phyloP scores from a whole-genome alignment of 2,329 filamentous ascomycete species.

The Fulvia fulva region DNA sequence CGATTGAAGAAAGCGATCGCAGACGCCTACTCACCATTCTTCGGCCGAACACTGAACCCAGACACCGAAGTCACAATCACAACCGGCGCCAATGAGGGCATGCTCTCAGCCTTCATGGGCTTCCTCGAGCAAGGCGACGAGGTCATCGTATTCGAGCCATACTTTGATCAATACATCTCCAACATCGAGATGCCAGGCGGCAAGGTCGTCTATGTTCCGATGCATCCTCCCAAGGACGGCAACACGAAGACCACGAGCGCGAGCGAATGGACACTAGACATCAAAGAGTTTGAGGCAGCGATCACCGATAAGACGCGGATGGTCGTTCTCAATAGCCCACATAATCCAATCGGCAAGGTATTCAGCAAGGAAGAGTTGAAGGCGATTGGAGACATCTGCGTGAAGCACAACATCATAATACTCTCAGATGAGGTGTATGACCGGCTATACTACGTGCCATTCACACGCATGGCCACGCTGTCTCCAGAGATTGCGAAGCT shows the following conservation, averaged over 20 bases:
- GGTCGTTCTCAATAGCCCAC: conserved; percentile 85
- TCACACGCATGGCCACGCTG: conserved; percentile 85
- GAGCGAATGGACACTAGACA: conserved; percentile 82
- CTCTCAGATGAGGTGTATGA: conserved; percentile 69
- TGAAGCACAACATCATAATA: conserved; percentile 91
- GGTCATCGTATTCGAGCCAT: conserved; percentile 96
- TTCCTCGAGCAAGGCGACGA: conserved; percentile 94
- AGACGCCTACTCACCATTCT: conserved; percentile 85
- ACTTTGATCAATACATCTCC: conserved; percentile 98
- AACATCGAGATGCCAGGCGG: conserved; percentile 99
- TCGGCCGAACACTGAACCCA: conserved; percentile 75
- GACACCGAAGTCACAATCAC: conserved; percentile 94
- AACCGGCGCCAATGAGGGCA: conserved; percentile 85
- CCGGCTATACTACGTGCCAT: conserved; percentile 89
- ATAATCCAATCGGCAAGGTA: conserved; percentile 97
- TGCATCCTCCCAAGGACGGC: conserved; percentile 81
- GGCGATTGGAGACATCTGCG: conserved; percentile 79
- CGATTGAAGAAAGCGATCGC: conserved; percentile 89
- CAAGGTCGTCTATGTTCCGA: conserved; percentile 90
- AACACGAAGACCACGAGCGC: conserved; percentile 76
- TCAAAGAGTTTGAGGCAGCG: conserved; percentile 72
- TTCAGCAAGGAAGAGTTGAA: conserved; percentile 80
- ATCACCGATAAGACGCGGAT: conserved; percentile 89
- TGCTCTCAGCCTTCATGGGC: conserved; percentile 96
- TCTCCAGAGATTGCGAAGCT: conserved; percentile 84